Percentiles rank a stretch among this genome's conserved stretches.
phyloP scores from a whole-genome alignment of 2,329 filamentous ascomycete species.

The Exserohilum turcica region DNA sequence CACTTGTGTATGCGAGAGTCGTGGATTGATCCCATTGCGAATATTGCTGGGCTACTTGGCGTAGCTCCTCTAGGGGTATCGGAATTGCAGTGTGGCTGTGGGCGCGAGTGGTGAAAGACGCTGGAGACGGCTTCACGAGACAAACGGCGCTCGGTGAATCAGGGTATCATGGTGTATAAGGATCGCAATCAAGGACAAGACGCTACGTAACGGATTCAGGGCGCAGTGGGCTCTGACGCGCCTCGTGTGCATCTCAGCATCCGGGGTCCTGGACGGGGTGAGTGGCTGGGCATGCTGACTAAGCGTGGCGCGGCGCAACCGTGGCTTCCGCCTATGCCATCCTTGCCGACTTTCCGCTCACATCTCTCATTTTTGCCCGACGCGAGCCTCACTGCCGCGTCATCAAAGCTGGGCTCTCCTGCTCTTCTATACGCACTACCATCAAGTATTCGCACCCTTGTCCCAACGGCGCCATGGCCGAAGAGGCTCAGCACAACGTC shows the following conservation, averaged over 20 bases:
- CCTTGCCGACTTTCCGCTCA: constrained; percentile 22
- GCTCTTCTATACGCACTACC: not conserved
- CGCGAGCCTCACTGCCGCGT: constrained; percentile 31
- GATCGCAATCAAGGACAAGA: constrained; percentile 28
- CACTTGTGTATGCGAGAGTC: constrained; percentile 70
- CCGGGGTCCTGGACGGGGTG: constrained; percentile 12
- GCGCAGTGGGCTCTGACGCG: constrained; percentile 40
- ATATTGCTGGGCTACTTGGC: constrained; percentile 23
- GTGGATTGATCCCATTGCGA: constrained; percentile 57
- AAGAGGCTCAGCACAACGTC: constrained; percentile 30
- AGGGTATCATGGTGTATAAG: constrained; percentile 30
- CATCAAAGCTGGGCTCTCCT: constrained; percentile 27
- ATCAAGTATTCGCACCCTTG: constrained; percentile 10
- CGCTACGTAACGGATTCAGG: constrained; percentile 40
- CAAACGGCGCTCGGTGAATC: constrained; percentile 6
- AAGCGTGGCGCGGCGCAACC: constrained; percentile 17
- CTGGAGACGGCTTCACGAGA: constrained; percentile 1
- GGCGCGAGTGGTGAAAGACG: not conserved
- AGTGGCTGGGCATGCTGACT: constrained; percentile 19
- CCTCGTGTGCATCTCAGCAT: constrained; percentile 31
- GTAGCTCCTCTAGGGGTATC: constrained; percentile 14
- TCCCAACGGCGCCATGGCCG: constrained; percentile 32
- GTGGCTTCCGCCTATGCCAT: constrained; percentile 13
- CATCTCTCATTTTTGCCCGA: constrained; percentile 19
- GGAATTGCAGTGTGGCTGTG: constrained; percentile 9